Conservation (phyloP, 331 rosid species). For the Telfairia occidentalis region DNA sequence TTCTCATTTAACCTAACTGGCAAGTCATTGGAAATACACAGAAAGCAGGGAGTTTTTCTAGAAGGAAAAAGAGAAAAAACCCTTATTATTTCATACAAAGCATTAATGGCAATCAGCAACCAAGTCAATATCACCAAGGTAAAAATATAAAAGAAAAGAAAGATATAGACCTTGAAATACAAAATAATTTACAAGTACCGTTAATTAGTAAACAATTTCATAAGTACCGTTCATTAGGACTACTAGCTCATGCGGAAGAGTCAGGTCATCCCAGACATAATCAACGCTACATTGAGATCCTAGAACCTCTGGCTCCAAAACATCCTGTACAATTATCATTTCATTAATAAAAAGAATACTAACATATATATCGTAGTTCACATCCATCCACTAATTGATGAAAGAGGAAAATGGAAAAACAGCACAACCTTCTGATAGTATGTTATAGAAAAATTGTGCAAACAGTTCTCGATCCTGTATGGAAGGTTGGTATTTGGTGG, state of each 20-base stretch:
- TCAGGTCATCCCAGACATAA: slow-evolving; percentile 93
- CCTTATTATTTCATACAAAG: background rate
- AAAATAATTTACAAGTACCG: slow-evolving; percentile 34
- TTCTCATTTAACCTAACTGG: background rate
- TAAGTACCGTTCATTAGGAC: slow-evolving; percentile 50
- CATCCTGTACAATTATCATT: slow-evolving; percentile 45
- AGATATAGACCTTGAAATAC: background rate
- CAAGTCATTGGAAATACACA: background rate
- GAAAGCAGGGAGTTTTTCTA: background rate
- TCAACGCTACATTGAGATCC: slow-evolving; percentile 47
- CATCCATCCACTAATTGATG: slow-evolving; percentile 16
- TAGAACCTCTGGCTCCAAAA: slow-evolving; percentile 61
- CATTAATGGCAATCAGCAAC: background rate
- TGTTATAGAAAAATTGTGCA: slow-evolving; percentile 50
- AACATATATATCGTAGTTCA: background rate
- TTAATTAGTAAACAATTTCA: slow-evolving; percentile 34
- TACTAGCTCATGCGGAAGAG: slow-evolving; percentile 68
- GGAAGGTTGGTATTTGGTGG: slow-evolving; percentile 77
- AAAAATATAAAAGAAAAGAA: background rate
- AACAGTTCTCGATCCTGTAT: slow-evolving; percentile 72
- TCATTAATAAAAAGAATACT: slow-evolving; percentile 10
- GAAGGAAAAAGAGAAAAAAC: background rate
- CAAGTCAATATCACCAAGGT: background rate
- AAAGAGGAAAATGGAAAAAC: slow-evolving; percentile 11
- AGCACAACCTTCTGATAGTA: slow-evolving; percentile 75